Evolutionary conservation across 169 alveolate species (phyloP).

Genomic region (Plasmodium vivax): DNA sequence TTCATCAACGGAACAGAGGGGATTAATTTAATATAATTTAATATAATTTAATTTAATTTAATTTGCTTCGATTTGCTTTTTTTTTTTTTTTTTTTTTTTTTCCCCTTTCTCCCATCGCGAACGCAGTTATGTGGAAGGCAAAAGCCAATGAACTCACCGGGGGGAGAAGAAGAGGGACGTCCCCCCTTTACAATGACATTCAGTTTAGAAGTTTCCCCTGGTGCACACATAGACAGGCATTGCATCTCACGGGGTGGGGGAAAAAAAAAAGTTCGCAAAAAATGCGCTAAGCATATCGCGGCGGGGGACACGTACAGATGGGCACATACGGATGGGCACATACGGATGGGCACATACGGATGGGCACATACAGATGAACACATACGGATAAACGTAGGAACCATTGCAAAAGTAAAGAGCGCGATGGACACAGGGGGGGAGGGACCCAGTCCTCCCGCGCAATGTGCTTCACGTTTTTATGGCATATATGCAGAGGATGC

Average conservation of each 20-base stretch:
- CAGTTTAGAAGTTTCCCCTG: not conserved
- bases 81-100: not conserved
- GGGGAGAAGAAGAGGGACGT: not conserved
- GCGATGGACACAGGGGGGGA: not conserved
- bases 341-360: too few relatives aligned
- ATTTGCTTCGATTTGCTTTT: not conserved
- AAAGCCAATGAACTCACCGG: not conserved
- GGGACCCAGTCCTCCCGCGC: not conserved
- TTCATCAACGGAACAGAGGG: not conserved
- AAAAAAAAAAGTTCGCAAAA: not conserved
- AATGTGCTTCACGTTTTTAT: constrained; percentile 75
- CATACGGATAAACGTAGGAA: too few relatives aligned
- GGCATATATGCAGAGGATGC: constrained; percentile 85
- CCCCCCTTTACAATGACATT: not conserved
- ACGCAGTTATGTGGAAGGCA: not conserved
- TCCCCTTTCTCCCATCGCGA: not conserved
- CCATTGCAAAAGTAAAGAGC: not conserved
- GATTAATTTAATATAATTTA: not conserved
- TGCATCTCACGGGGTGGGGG: not conserved
- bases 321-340: too few relatives aligned
- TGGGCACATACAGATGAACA: not conserved
- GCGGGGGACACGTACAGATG: not conserved
- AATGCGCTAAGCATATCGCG: not conserved
- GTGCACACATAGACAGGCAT: constrained; percentile 1
- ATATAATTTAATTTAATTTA: too few relatives aligned